phyloP scores from a whole-genome alignment of 2,329 filamentous ascomycete species.

The Dactylonectria estremocensis region DNA sequence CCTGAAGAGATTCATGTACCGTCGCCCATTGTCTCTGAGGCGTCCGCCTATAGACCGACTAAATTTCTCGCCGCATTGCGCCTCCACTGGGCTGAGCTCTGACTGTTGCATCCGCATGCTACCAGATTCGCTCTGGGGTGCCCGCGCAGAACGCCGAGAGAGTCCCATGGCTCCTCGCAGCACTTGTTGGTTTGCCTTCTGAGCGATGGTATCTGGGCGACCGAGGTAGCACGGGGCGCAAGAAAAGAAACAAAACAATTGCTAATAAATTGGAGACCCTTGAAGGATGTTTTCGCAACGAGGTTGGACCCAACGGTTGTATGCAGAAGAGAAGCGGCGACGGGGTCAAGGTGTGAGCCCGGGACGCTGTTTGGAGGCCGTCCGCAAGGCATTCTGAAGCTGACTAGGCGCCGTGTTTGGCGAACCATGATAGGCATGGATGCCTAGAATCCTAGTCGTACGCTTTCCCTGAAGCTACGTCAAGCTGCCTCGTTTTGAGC shows the following conservation, averaged over 20 bases:
- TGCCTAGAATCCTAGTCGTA: not conserved
- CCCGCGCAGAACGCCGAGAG: not conserved
- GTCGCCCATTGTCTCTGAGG: conserved; percentile 27
- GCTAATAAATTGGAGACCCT: not conserved
- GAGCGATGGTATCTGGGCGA: not conserved
- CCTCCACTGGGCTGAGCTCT: not conserved
- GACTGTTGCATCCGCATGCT: not conserved
- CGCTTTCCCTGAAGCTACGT: not conserved
- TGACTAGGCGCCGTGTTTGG: not conserved
- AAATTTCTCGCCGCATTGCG: not conserved
- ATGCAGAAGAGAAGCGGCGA: not conserved
- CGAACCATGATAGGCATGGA: not conserved
- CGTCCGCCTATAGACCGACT: conserved; percentile 21
- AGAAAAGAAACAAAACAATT: not conserved
- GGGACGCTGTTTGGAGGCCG: conserved; percentile 4
- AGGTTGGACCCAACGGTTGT: not conserved
- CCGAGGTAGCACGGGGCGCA: not conserved
- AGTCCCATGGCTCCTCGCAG: not conserved
- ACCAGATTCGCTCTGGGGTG: not conserved
- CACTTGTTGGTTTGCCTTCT: not conserved
- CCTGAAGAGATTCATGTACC: conserved; percentile 17
- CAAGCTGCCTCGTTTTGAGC: not conserved
- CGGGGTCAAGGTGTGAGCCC: not conserved
- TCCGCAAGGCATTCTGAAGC: not conserved
- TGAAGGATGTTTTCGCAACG: not conserved